phyloP scores from a whole-genome alignment of 2,329 filamentous ascomycete genomes.

The Penicillium expansum region DNA sequence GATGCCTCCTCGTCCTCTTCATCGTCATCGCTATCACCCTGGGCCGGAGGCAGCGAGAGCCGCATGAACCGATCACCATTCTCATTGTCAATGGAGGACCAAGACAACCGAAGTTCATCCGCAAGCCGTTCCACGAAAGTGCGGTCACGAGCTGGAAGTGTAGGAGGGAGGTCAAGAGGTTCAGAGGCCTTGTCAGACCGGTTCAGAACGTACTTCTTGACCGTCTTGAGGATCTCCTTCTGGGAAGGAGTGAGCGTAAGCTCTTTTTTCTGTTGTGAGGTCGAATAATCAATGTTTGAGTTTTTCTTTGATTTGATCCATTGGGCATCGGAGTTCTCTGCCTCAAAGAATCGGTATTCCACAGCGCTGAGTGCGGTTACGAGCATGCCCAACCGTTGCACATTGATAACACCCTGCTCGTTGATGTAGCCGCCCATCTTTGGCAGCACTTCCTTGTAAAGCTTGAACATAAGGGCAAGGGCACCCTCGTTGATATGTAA shows the following conservation, averaged over 20 bases:
- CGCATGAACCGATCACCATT: constrained; percentile 65
- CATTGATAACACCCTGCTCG: constrained; percentile 86
- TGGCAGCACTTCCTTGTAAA: constrained; percentile 89
- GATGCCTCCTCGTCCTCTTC: constrained; percentile 81
- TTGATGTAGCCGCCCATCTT: constrained; percentile 93
- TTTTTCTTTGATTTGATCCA: constrained; percentile 90
- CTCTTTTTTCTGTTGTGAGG: constrained; percentile 55
- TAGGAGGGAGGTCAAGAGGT: constrained; percentile 69
- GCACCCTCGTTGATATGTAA: constrained; percentile 98
- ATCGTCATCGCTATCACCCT: constrained; percentile 54
- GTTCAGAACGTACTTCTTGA: constrained; percentile 78
- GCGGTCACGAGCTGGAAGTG: constrained; percentile 77
- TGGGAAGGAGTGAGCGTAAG: constrained; percentile 77
- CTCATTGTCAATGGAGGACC: constrained; percentile 63
- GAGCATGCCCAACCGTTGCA: constrained; percentile 72
- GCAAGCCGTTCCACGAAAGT: constrained; percentile 91
- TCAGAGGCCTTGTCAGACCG: constrained; percentile 54
- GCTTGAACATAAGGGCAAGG: constrained; percentile 91
- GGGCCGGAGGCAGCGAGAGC: constrained; percentile 56
- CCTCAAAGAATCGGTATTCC: constrained; percentile 89
- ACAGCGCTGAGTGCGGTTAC: constrained; percentile 82
- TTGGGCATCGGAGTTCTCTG: constrained; percentile 79
- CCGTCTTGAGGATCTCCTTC: constrained; percentile 74
- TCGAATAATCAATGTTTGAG: constrained; percentile 64
- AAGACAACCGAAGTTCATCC: constrained; percentile 62